phyloP scores from a whole-genome alignment of 2,329 filamentous ascomycete genomes.

The Exophiala bonariae region DNA sequence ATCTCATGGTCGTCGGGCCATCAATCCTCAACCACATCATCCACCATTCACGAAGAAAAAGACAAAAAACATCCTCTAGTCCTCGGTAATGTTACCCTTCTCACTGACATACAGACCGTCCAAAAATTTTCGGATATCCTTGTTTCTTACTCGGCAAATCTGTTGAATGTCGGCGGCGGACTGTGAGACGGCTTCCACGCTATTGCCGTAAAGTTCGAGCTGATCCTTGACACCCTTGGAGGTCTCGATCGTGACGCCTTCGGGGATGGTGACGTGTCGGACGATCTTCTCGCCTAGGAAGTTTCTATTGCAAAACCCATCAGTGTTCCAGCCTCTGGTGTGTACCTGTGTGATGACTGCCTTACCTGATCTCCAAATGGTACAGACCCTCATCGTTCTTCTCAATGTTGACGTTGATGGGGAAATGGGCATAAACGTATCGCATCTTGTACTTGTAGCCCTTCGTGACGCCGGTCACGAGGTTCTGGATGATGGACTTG shows the following conservation, averaged over 20 bases:
- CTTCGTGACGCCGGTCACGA: slow-evolving; percentile 97
- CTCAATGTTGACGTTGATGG: slow-evolving; percentile 99
- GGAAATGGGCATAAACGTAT: slow-evolving; percentile 99
- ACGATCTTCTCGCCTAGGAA: slow-evolving; percentile 99
- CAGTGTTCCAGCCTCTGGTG: slow-evolving; percentile 31
- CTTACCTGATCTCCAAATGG: slow-evolving; percentile 97
- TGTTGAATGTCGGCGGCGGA: slow-evolving; percentile 99
- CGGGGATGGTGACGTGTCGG: slow-evolving; percentile 83
- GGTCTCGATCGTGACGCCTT: slow-evolving; percentile 85
- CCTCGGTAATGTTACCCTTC: slow-evolving; percentile 87
- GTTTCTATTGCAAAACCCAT: slow-evolving; percentile 62
- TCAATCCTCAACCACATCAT: too few species aligned
- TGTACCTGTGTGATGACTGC: slow-evolving; percentile 19
- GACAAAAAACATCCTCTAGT: too few species aligned
- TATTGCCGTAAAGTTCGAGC: slow-evolving; percentile 90
- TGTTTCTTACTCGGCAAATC: slow-evolving; percentile 99
- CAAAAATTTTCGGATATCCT: slow-evolving; percentile 99
- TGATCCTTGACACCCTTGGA: slow-evolving; percentile 97
- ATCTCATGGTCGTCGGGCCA: too few species aligned
- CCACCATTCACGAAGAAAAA: too few species aligned
- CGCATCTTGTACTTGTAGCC: slow-evolving; percentile 99
- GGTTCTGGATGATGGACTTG: slow-evolving; percentile 96
- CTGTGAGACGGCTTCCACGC: slow-evolving; percentile 95
- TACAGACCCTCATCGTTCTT: slow-evolving; percentile 86
- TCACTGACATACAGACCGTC: slow-evolving; percentile 99